Evolutionary conservation across 768 basidiomycete genomes (phyloP).

Genomic region (Russula sp.): DNA sequence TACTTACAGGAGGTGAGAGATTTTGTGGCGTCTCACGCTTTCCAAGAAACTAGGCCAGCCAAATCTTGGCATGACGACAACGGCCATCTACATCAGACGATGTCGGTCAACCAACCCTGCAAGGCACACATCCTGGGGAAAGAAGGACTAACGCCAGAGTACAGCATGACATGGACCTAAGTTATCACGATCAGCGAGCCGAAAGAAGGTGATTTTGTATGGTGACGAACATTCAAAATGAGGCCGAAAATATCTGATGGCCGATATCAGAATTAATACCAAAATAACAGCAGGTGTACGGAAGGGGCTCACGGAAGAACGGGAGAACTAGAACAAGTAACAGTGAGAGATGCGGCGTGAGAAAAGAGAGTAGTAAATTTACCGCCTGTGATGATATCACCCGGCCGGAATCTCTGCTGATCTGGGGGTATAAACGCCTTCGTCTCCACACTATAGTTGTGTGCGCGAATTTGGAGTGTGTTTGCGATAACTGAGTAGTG

Average conservation of each 20-base stretch:
- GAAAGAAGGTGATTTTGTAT: neutral
- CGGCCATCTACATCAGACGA: conserved; percentile 21
- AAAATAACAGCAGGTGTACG: neutral
- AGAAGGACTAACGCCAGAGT: conserved; percentile 22
- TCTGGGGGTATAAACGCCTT: conserved; percentile 29
- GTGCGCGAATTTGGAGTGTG: conserved; percentile 24
- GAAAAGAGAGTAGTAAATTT: neutral
- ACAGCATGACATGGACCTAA: conserved; percentile 28
- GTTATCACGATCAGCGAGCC: neutral
- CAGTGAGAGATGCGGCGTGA: neutral
- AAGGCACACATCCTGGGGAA: neutral
- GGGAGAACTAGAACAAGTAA: conserved; percentile 23
- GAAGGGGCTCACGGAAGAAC: conserved; percentile 25
- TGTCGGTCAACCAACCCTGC: neutral
- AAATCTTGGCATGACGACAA: conserved; percentile 32
- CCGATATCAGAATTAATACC: neutral
- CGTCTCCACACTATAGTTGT: conserved; percentile 26
- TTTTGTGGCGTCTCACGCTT: conserved; percentile 29
- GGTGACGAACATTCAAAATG: conserved; percentile 20
- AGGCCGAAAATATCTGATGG: conserved; percentile 41
- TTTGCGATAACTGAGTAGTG: conserved; percentile 60
- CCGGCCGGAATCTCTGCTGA: conserved; percentile 39
- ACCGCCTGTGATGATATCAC: conserved; percentile 57
- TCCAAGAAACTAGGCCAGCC: conserved; percentile 29
- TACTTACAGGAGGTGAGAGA: conserved; percentile 31